These are phyloP conservation scores for Talaromyces wortmannii DNA, from an alignment of 495 filamentous ascomycete species.

Conservation along the genomic window DNA sequence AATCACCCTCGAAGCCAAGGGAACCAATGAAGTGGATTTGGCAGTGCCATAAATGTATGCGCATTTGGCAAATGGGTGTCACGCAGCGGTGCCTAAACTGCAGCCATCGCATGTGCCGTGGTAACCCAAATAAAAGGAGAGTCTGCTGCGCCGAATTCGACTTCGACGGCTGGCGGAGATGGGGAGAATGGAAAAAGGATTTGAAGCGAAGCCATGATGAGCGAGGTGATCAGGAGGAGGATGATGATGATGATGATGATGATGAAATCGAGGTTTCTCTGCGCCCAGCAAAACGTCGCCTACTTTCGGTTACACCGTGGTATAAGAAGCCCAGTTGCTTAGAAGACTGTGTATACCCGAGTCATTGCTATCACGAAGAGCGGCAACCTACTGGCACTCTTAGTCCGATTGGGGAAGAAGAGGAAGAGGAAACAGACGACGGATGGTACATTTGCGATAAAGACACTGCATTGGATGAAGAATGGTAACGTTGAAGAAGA, in stretches of 20 bases:
- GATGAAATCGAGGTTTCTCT: neutral
- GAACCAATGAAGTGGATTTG: neutral
- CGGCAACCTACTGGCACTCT: neutral
- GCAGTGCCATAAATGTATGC: neutral
- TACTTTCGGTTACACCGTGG: neutral
- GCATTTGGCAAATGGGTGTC: neutral
- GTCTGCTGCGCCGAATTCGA: slow-evolving; percentile 1
- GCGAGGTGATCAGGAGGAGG: neutral
- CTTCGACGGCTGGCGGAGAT: slow-evolving; percentile 9
- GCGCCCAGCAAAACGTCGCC: neutral
- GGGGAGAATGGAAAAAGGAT: slow-evolving; percentile 2
- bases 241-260: neutral
- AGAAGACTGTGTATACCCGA: slow-evolving; percentile 1
- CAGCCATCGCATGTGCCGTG: slow-evolving; percentile 2
- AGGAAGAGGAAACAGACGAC: neutral
- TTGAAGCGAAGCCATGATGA: slow-evolving; percentile 1
- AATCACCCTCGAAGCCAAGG: too few relatives aligned
- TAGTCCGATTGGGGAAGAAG: neutral
- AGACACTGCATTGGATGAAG: too few relatives aligned
- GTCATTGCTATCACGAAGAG: slow-evolving; percentile 7
- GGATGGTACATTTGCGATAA: too few relatives aligned
- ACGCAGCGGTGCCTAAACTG: slow-evolving; percentile 1
- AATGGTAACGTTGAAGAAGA: too few relatives aligned
- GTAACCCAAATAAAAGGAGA: neutral
- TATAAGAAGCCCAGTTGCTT: neutral